Evolutionary conservation across 176 grass and related monocot species (phyloP).

Genomic region (Musa schizocarpa): DNA sequence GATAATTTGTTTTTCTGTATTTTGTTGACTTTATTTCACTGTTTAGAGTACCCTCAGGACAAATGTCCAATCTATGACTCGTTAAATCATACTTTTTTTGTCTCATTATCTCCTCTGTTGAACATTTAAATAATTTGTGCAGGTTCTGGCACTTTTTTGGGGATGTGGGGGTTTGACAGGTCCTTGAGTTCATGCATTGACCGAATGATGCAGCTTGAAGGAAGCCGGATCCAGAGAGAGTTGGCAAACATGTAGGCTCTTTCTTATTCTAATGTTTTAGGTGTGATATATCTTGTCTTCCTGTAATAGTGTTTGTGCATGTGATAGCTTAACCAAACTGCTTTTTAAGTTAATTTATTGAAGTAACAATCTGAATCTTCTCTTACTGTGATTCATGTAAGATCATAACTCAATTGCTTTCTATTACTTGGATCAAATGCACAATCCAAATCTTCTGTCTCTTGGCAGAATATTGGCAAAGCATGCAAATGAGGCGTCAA

Average conservation of each 20-base stretch:
- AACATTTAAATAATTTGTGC: conserved; percentile 22
- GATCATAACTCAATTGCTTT: not conserved
- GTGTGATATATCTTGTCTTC: not conserved
- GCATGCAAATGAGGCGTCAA: conserved; percentile 34
- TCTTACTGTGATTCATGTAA: not conserved
- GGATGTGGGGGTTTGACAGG: conserved; percentile 27
- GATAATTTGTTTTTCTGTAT: too few species aligned
- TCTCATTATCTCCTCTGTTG: not conserved
- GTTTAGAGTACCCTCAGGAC: too few species aligned
- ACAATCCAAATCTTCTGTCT: not conserved
- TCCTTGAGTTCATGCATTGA: conserved; percentile 17
- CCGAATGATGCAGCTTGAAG: conserved; percentile 22
- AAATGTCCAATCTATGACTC: too few species aligned
- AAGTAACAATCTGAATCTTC: not conserved
- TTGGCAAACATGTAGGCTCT: conserved; percentile 33
- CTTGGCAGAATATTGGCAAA: conserved; percentile 50
- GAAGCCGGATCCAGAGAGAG: conserved; percentile 32
- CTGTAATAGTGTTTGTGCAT: not conserved
- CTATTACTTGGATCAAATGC: not conserved
- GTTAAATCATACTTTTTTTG: too few species aligned
- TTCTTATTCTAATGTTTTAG: not conserved
- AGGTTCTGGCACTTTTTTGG: conserved; percentile 13
- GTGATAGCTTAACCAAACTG: not conserved
- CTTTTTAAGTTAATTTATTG: not conserved
- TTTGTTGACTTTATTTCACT: too few species aligned